These are phyloP conservation scores for Xylaria sp. DNA, from an alignment of 2,329 filamentous ascomycete species.

Conservation along the genomic window DNA sequence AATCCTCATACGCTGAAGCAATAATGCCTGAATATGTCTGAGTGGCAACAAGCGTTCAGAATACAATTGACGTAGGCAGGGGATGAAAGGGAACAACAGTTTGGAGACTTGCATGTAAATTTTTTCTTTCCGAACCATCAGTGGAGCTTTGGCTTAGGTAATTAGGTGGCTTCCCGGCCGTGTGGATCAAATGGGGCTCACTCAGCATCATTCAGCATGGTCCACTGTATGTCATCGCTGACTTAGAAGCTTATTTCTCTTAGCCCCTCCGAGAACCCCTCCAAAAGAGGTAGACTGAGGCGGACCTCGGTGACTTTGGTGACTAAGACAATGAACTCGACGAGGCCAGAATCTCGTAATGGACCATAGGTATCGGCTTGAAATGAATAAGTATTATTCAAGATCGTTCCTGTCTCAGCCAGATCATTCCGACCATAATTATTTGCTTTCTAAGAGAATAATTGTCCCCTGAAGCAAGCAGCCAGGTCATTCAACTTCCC, in stretches of 20 bases:
- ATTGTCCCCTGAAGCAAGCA: background rate
- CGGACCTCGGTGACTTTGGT: slow-evolving; percentile 25
- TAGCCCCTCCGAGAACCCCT: slow-evolving; percentile 1
- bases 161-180: slow-evolving; percentile 1
- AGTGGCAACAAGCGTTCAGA: background rate
- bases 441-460: slow-evolving; percentile 22
- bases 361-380: background rate
- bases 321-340: slow-evolving; percentile 14
- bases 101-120: slow-evolving; percentile 10
- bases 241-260: slow-evolving; percentile 21
- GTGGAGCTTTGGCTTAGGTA: slow-evolving; percentile 1
- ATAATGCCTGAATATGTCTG: background rate
- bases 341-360: slow-evolving; percentile 14
- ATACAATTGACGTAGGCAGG: background rate
- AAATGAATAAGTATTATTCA: slow-evolving; percentile 37
- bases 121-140: slow-evolving; percentile 21
- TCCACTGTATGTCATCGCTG: slow-evolving; percentile 44
- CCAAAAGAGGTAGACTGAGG: background rate
- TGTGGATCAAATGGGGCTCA: slow-evolving; percentile 18
- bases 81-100: background rate
- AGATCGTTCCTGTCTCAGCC: slow-evolving; percentile 35
- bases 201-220: slow-evolving; percentile 46
- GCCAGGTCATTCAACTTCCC: no score
- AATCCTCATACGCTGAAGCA: background rate
- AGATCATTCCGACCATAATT: slow-evolving; percentile 21